A percentile compares a stretch with the other conserved stretches of the same genome.
Conservation (phyloP, 352 stramenopile genomes). For the Phytophthora tentaculata region DNA sequence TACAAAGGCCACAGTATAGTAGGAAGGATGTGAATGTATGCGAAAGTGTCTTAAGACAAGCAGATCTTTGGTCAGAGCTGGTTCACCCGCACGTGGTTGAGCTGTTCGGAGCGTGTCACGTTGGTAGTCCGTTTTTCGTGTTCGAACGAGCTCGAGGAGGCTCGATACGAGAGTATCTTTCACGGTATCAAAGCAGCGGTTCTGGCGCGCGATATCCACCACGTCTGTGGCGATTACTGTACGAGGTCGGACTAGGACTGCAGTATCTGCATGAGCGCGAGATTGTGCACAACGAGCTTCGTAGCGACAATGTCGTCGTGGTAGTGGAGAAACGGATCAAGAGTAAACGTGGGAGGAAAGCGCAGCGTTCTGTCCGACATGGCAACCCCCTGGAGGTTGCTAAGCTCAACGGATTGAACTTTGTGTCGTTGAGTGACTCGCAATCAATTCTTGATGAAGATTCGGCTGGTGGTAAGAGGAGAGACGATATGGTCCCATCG, state of each 20-base stretch:
- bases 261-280: conserved; percentile 47
- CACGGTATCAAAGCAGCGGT: conserved; percentile 6
- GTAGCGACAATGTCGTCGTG: conserved; percentile 34
- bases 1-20: conserved; percentile 2
- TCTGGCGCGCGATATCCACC: background rate
- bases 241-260: conserved; percentile 34
- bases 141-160: conserved; percentile 28
- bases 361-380: background rate
- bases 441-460: background rate
- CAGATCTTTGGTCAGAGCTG: conserved; percentile 39
- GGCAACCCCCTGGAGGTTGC: conserved; percentile 19
- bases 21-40: conserved; percentile 1
- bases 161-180: conserved; percentile 21
- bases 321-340: conserved; percentile 16
- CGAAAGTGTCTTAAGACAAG: conserved; percentile 30
- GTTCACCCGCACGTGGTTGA: conserved; percentile 42
- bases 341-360: conserved; percentile 6
- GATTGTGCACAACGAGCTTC: conserved; percentile 31
- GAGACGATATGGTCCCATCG: conserved; percentile 8
- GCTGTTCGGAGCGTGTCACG: conserved; percentile 38
- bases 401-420: conserved; percentile 29
- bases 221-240: conserved; percentile 26
- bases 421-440: conserved; percentile 13
- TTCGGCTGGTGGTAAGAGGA: conserved; percentile 5
- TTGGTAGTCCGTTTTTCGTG: conserved; percentile 31